Base-by-base conservation (phyloP, 2,329 filamentous ascomycete genomes). In the Dothideomycetidae sp. region DNA sequence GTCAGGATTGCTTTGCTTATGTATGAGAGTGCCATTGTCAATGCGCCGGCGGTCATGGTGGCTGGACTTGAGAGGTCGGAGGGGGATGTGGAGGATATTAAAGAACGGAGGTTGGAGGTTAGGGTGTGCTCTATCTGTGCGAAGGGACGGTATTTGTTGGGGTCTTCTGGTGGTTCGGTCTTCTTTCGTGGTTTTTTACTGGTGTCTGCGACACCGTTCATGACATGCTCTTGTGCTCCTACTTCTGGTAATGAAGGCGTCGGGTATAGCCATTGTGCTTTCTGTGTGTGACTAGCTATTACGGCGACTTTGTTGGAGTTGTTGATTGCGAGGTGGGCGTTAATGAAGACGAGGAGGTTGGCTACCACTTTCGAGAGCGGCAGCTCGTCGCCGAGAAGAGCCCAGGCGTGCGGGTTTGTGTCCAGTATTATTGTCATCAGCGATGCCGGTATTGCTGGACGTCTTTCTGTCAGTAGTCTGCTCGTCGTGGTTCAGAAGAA, bases 341-440 rank as follows among this genome's bases (percentile, higher is more conserved):
- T 96, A 62, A 94, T 78, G 62, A 94, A 96, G 64, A 98, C 79
- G 52, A 96, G 78, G 45, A 96, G 72, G 60, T 88, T 80, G 44
- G 88, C 83, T 42, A 98, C 68, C 43, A 84, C 84, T 52, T 80
- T 78, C 34, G 81, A 81, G 43, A 98, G 72, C 17, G 88, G 75
- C 5, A 96, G 75, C 19, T 72, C 73, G 40, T 74, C 62, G 43
- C 77, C 68, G 31, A 96, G 72, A 42, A 82, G 69, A 5, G 82
- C 76, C 90, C 90, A 93, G 50, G 90, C 86, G 50, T 86, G 81
- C 2, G 90, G 90, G 56, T 98, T 98, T 16, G 88, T 94, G 64
- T 98, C 90, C 63, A 98, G 72, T 52, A 98, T 70, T 51, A 98
- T 78, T 48, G 84, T 80, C 36, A 94, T 75, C 23, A 98, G 76